Conservation (phyloP, 148 eudicot species). For the Dysphania ambrosioides region DNA sequence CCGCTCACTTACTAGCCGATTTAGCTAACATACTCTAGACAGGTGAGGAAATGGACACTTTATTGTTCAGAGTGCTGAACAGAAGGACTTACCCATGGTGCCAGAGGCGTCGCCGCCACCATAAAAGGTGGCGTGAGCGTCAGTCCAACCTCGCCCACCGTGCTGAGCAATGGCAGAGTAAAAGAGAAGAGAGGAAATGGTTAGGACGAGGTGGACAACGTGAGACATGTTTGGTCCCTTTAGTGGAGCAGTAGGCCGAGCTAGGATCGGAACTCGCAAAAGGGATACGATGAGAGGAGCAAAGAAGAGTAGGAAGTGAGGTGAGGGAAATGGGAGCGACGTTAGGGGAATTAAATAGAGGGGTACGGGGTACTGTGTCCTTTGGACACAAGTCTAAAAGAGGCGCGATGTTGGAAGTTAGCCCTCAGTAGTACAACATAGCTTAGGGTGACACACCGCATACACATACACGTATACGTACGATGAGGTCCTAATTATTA, state of each 20-base stretch:
- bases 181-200: slow-evolving; percentile 22
- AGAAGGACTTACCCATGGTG: slow-evolving; percentile 61
- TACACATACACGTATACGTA: not conserved
- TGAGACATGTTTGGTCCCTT: slow-evolving; percentile 31
- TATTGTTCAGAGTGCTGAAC: too few species aligned
- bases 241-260: not conserved
- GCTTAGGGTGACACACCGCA: too few species aligned
- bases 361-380: not conserved
- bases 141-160: slow-evolving; percentile 40
- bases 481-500: not conserved
- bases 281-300: not conserved
- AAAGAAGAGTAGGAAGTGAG: not conserved
- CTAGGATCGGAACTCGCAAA: not conserved
- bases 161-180: slow-evolving; percentile 25
- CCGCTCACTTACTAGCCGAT: not conserved
- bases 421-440: too few species aligned
- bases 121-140: slow-evolving; percentile 72
- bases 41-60: too few species aligned
- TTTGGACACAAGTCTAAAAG: too few species aligned
- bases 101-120: slow-evolving; percentile 82
- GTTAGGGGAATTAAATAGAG: slow-evolving; percentile 29
- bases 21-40: too few species aligned
- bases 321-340: slow-evolving; percentile 9
- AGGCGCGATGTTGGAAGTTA: slow-evolving; percentile 17
- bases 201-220: slow-evolving; percentile 24